Evolutionary conservation across 2,329 filamentous ascomycete genomes (phyloP).

Genomic region (Bipolaris cookei): DNA sequence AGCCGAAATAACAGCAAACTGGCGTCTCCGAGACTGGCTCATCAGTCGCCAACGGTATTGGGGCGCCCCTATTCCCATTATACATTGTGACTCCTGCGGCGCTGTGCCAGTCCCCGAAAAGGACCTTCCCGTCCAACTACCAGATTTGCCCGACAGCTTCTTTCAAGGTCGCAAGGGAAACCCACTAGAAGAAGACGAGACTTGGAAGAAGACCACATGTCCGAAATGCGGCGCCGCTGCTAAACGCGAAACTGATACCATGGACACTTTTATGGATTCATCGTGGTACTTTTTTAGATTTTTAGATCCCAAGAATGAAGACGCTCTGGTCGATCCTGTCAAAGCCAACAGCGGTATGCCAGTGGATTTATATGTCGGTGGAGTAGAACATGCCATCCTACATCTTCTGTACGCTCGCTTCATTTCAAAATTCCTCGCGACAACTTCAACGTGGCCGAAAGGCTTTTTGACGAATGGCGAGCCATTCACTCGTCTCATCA

Average conservation of each 20-base stretch:
- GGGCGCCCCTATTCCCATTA: constrained; percentile 87
- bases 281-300: constrained; percentile 93
- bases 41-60: constrained; percentile 92
- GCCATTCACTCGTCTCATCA: constrained; percentile 81
- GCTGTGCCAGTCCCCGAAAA: constrained; percentile 77
- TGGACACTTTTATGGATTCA: constrained; percentile 96
- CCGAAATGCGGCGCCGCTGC: constrained; percentile 74
- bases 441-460: constrained; percentile 56
- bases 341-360: constrained; percentile 66
- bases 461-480: constrained; percentile 60
- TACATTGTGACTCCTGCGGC: constrained; percentile 80
- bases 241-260: constrained; percentile 87
- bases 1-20: constrained; percentile 71
- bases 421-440: constrained; percentile 83
- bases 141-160: constrained; percentile 72
- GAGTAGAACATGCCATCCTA: constrained; percentile 88
- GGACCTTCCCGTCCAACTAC: constrained; percentile 78
- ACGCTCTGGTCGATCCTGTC: constrained; percentile 66
- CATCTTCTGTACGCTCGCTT: constrained; percentile 90
- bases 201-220: constrained; percentile 78
- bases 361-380: constrained; percentile 87
- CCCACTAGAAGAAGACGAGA: constrained; percentile 72
- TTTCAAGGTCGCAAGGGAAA: constrained; percentile 74
- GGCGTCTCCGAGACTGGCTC: constrained; percentile 86
- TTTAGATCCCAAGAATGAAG: constrained; percentile 70